Conservation (phyloP, 257 asterid genomes). For the Solanum ossicruentum region DNA sequence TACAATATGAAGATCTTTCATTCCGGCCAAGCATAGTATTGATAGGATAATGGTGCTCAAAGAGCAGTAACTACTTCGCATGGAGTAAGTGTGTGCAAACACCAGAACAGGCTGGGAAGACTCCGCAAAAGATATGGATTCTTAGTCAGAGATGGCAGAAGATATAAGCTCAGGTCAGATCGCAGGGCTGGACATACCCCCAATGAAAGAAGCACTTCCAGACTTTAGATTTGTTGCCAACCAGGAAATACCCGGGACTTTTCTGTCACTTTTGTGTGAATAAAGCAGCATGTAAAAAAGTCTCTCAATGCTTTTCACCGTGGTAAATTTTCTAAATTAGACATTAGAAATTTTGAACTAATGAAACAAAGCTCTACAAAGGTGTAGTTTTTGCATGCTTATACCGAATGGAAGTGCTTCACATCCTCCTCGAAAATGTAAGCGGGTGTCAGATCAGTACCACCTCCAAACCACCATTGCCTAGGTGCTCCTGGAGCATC, state of each 20-base stretch:
- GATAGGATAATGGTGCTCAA: neutral
- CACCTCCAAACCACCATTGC: constrained; percentile 99
- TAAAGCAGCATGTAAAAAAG: neutral
- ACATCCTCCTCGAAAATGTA: constrained; percentile 95
- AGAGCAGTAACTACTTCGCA: neutral
- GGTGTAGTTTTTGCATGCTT: neutral
- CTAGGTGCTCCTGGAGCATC: constrained; percentile 95
- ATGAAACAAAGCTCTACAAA: neutral
- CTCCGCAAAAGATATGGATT: neutral
- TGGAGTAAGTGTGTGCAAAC: neutral
- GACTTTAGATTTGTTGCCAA: neutral
- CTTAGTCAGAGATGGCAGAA: neutral
- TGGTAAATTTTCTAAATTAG: neutral
- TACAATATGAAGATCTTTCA: neutral
- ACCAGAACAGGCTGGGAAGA: neutral
- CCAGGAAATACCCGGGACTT: neutral
- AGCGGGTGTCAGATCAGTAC: constrained; percentile 95
- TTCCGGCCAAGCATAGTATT: neutral
- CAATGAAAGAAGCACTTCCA: neutral
- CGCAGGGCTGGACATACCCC: neutral
- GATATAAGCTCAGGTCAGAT: neutral
- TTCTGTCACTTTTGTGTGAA: neutral
- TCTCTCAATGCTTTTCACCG: neutral
- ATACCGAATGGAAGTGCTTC: constrained; percentile 90
- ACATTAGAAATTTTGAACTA: neutral